phyloP scores from a whole-genome alignment of 495 filamentous ascomycete species.

The Umbilicaria muhlenbergii region DNA sequence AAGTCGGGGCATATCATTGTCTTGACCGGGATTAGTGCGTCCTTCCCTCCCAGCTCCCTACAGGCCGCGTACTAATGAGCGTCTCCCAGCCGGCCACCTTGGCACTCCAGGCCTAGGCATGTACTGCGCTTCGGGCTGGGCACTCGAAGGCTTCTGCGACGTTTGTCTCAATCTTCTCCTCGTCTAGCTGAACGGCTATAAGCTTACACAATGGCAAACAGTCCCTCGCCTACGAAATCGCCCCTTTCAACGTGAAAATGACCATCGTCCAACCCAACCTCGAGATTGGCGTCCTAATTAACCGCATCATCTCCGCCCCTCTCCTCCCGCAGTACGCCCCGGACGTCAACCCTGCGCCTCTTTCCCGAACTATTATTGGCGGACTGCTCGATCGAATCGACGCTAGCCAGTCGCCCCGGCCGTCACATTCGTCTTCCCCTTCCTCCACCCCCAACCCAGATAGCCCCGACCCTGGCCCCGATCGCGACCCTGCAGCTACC shows the following conservation, averaged over 20 bases:
- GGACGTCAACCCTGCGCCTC: constrained; percentile 59
- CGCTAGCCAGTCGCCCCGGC: constrained; percentile 18
- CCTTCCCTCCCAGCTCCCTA: not conserved
- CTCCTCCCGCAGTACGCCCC: constrained; percentile 57
- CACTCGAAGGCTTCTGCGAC: constrained; percentile 94
- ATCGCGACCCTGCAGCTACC: constrained; percentile 4
- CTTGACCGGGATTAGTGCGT: constrained; percentile 65
- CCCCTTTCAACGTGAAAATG: constrained; percentile 92
- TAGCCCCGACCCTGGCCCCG: constrained; percentile 21
- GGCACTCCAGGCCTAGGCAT: constrained; percentile 83
- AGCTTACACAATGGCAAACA: constrained; percentile 8
- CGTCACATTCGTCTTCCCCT: constrained; percentile 56
- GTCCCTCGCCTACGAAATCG: constrained; percentile 90
- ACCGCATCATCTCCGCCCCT: constrained; percentile 69
- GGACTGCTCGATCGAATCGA: constrained; percentile 47
- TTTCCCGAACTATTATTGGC: constrained; percentile 63
- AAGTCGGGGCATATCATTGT: constrained; percentile 80
- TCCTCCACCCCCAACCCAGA: constrained; percentile 45
- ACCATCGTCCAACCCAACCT: constrained; percentile 83
- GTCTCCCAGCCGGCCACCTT: constrained; percentile 50
- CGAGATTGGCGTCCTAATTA: constrained; percentile 71
- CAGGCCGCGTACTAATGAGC: not conserved
- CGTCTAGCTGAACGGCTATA: not conserved
- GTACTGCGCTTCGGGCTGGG: constrained; percentile 88
- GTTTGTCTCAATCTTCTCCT: constrained; percentile 16